Conservation (phyloP, 2,329 filamentous ascomycete species). For the Beauveria brongniartii region DNA sequence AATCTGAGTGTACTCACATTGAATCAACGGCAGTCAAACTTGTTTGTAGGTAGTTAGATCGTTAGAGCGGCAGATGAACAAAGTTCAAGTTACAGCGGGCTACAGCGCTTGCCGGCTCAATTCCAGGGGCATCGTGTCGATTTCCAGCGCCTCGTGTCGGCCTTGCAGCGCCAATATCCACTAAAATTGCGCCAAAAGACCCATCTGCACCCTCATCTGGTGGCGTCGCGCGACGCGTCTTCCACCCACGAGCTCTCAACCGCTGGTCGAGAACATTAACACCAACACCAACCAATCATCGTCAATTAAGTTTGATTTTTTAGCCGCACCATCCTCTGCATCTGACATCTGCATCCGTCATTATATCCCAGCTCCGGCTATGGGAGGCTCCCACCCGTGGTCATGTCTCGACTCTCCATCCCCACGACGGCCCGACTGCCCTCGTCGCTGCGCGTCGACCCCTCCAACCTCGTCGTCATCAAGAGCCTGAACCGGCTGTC, state of each 20-base stretch:
- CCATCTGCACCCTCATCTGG: background rate
- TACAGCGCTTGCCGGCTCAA: background rate
- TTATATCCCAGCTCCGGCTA: background rate
- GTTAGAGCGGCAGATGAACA: too few relatives aligned
- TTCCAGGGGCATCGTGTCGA: background rate
- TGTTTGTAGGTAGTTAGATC: too few relatives aligned
- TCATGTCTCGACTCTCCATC: conserved; percentile 52
- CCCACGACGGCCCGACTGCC: conserved; percentile 65
- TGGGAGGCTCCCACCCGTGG: background rate
- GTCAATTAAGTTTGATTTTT: background rate
- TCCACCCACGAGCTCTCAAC: background rate
- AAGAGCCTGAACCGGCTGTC: conserved; percentile 64
- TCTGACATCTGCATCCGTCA: too few relatives aligned
- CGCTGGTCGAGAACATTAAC: background rate
- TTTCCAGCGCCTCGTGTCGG: background rate
- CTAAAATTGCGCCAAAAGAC: background rate
- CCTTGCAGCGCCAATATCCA: background rate
- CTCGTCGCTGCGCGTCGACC: conserved; percentile 60
- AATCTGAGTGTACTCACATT: background rate
- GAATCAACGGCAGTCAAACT: background rate
- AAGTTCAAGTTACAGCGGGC: background rate
- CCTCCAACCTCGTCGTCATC: conserved; percentile 54
- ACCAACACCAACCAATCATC: background rate
- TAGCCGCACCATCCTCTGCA: background rate
- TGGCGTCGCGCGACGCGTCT: conserved; percentile 1